Evolutionary conservation across 495 filamentous ascomycete species (phyloP), one percentile per base, ranked within the genome.

Genomic region (Neurospora tetrasperma): DNA sequence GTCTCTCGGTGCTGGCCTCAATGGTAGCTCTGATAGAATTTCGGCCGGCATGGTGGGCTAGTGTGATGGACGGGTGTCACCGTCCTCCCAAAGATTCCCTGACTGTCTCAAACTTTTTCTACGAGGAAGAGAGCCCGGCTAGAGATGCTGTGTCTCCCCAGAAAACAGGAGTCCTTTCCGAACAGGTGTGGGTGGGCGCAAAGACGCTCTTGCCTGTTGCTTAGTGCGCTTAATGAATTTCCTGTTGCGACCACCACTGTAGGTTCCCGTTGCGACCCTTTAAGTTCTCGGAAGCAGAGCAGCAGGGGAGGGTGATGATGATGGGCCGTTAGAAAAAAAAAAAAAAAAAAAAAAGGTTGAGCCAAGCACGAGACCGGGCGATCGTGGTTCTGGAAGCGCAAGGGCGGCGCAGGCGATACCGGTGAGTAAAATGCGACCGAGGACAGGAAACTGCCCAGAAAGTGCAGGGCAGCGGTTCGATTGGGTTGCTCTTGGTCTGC

Each of bases 1-100:
- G 42, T 80, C 81, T 69, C 77, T 78, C 16, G 81, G 76, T 54
- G 75, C 80, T 71, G 83, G 83, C 76, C 84, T 78, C 72, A 84
- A 75, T 74, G 78, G 79, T 62, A 85, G 76, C 42, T 85, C 83
- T 71, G 83, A 81, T 66, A 78, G 77, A 54, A 85, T 78, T 66
- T 80, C 78, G 73, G 74, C 75, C 35, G 82, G 79, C 74, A 83
- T 85, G 38, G 79, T 76, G n/a, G 14, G 54, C 54, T 66, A 18
- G 27, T 66, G 54, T 27, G 54, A 66, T 66, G 14, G 54, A 7
- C 54, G 27, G 54, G 54, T 66, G 54, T 66, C 54, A 35, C 54
- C 54, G 54, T 66, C 54, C 27, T 66, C 54, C 27, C 54, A 66
- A 66, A 62, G 27, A 62, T 62, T 62, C 23, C 54, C 54, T 35